Evolutionary conservation across 352 stramenopile species (phyloP).

Genomic region (Globisporangium paddicum): DNA sequence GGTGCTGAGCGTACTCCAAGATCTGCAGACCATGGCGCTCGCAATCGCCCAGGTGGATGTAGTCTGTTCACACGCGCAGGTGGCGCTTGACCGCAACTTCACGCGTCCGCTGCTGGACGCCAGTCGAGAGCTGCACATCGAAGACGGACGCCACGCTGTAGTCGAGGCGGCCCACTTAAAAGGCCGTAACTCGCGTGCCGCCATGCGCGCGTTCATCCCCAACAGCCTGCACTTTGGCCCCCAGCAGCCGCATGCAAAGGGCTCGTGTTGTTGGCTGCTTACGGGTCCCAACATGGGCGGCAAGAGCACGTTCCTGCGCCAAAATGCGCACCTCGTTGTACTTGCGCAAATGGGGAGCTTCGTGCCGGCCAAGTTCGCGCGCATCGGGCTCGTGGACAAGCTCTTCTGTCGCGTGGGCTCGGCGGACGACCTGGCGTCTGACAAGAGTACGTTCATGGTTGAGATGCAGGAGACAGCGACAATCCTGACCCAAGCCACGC

Average conservation of each 20-base stretch:
- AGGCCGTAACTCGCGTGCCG: constrained; percentile 34
- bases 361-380: constrained; percentile 68
- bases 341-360: constrained; percentile 82
- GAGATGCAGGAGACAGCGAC: constrained; percentile 86
- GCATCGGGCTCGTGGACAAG: constrained; percentile 70
- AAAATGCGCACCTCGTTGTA: constrained; percentile 72
- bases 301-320: constrained; percentile 82
- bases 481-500: constrained; percentile 68
- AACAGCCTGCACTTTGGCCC: constrained; percentile 62
- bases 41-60: constrained; percentile 60
- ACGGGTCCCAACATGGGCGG: constrained; percentile 88
- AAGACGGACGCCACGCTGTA: constrained; percentile 60
- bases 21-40: constrained; percentile 44
- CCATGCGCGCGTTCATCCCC: constrained; percentile 58
- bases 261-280: constrained; percentile 75
- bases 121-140: constrained; percentile 56
- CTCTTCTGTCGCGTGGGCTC: constrained; percentile 82
- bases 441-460: constrained; percentile 85
- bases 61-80: constrained; percentile 55
- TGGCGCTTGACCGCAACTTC: constrained; percentile 61
- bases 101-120: constrained; percentile 48
- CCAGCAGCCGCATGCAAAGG: constrained; percentile 8
- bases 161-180: constrained; percentile 58
- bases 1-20: constrained; percentile 25
- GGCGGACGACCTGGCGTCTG: constrained; percentile 69